Conservation (phyloP, 768 basidiomycete genomes). For the Lactarius psammicola region DNA sequence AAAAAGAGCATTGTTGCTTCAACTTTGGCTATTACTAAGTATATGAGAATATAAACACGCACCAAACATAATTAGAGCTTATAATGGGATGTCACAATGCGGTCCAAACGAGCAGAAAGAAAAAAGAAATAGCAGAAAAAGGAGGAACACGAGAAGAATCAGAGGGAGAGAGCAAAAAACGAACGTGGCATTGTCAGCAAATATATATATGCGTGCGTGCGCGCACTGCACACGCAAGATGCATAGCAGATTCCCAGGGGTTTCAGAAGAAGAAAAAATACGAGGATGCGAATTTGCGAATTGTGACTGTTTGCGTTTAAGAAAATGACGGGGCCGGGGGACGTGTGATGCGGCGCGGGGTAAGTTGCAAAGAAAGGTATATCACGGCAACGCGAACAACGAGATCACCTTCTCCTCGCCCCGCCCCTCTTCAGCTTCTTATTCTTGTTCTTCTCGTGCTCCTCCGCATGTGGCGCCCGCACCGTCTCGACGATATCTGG, state of each 20-base stretch:
- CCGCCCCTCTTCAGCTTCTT: slow-evolving; percentile 87
- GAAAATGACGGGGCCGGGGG: background rate
- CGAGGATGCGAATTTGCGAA: slow-evolving; percentile 7
- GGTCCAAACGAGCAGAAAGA: slow-evolving; percentile 1
- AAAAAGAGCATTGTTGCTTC: slow-evolving; percentile 23
- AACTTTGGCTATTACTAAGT: slow-evolving; percentile 11
- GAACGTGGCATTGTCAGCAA: slow-evolving; percentile 23
- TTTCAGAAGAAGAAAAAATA: background rate
- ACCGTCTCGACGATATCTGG: slow-evolving; percentile 26
- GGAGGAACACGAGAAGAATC: too few relatives aligned
- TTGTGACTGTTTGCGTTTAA: background rate
- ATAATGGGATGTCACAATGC: slow-evolving; percentile 27
- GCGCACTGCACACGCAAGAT: slow-evolving; percentile 20
- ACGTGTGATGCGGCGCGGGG: background rate
- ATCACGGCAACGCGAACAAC: slow-evolving; percentile 69
- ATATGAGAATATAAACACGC: slow-evolving; percentile 13
- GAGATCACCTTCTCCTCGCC: slow-evolving; percentile 83
- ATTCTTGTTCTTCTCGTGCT: slow-evolving; percentile 60
- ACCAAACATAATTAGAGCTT: slow-evolving; percentile 24
- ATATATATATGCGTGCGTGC: slow-evolving; percentile 25
- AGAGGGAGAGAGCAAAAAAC: slow-evolving; percentile 1
- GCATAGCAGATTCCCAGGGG: slow-evolving; percentile 16
- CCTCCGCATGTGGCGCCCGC: slow-evolving; percentile 14
- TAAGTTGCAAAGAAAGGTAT: background rate
- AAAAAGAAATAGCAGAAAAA: background rate